These are phyloP conservation scores for Drosera spatulata DNA, from an alignment of 179 eudicot species.

Conservation along the genomic window DNA sequence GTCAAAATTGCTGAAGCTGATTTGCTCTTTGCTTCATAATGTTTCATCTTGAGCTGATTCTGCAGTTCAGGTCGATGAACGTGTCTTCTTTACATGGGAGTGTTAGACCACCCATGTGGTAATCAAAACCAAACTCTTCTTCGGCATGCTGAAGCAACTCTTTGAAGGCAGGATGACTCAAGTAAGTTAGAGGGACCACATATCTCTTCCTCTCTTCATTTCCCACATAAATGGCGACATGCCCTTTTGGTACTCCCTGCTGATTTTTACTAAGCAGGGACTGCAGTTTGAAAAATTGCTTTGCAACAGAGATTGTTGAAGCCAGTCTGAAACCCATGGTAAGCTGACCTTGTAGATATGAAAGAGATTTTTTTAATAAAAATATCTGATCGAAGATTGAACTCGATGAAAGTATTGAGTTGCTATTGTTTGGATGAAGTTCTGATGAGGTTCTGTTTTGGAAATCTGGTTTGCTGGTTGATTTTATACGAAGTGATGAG, in stretches of 20 bases:
- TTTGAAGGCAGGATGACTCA: slow-evolving; percentile 3
- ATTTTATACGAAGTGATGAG: no score
- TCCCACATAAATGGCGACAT: background rate
- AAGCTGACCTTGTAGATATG: background rate
- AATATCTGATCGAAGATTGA: no score
- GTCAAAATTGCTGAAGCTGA: no score
- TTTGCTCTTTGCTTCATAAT: no score
- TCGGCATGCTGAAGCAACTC: background rate
- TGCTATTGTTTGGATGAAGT: no score
- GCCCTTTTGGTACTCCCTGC: slow-evolving; percentile 23
- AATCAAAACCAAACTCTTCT: slow-evolving; percentile 26
- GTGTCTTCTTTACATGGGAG: slow-evolving; percentile 9
- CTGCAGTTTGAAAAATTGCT: slow-evolving; percentile 23
- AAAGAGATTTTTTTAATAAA: no score
- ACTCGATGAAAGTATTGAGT: no score
- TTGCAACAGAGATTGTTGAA: slow-evolving; percentile 20
- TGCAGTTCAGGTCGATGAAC: slow-evolving; percentile 2
- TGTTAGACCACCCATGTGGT: slow-evolving; percentile 8
- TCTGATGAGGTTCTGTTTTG: no score
- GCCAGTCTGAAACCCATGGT: slow-evolving; percentile 31
- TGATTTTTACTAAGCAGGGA: slow-evolving; percentile 8
- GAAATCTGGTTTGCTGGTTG: no score
- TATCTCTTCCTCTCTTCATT: slow-evolving; percentile 3
- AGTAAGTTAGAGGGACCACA: slow-evolving; percentile 7
- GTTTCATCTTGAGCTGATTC: background rate